Evolutionary conservation across 1,139 yeast genomes (phyloP).

Genomic region (Geotrichum citri-aurantii): DNA sequence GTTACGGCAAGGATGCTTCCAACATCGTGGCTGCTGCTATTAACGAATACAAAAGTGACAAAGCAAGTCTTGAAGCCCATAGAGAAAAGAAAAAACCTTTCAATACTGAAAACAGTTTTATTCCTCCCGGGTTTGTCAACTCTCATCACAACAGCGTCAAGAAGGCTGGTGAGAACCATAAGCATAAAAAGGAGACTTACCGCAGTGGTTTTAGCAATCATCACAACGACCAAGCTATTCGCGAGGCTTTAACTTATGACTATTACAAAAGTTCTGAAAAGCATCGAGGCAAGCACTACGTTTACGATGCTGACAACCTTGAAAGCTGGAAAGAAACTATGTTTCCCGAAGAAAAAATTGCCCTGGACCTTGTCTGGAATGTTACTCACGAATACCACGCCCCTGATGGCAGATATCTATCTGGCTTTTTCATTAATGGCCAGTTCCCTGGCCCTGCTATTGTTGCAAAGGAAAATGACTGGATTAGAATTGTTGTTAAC

Average conservation of each 20-base stretch:
- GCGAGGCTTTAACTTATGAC: neutral
- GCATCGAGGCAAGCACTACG: slow-evolving; percentile 2
- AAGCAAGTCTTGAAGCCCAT: neutral
- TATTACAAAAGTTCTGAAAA: neutral
- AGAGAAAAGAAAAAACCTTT: too few species aligned
- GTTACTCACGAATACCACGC: slow-evolving; percentile 20
- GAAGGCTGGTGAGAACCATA: neutral
- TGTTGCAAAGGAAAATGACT: slow-evolving; percentile 36
- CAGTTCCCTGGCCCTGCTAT: slow-evolving; percentile 38
- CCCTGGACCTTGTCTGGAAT: slow-evolving; percentile 14
- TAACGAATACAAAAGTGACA: too few species aligned
- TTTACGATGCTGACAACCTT: neutral
- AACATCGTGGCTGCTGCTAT: neutral
- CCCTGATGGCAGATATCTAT: slow-evolving; percentile 28
- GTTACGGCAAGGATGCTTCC: neutral
- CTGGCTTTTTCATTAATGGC: slow-evolving; percentile 33
- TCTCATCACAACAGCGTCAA: neutral
- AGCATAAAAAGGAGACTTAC: neutral
- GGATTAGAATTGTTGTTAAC: slow-evolving; percentile 34
- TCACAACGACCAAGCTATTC: neutral
- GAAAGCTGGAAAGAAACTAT: slow-evolving; percentile 3
- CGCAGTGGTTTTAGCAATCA: neutral
- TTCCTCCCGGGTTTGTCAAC: neutral
- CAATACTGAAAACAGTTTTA: neutral
- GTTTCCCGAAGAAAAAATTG: slow-evolving; percentile 10